Conservation (phyloP, 2,329 filamentous ascomycete genomes). For the Aschersonia sp. region DNA sequence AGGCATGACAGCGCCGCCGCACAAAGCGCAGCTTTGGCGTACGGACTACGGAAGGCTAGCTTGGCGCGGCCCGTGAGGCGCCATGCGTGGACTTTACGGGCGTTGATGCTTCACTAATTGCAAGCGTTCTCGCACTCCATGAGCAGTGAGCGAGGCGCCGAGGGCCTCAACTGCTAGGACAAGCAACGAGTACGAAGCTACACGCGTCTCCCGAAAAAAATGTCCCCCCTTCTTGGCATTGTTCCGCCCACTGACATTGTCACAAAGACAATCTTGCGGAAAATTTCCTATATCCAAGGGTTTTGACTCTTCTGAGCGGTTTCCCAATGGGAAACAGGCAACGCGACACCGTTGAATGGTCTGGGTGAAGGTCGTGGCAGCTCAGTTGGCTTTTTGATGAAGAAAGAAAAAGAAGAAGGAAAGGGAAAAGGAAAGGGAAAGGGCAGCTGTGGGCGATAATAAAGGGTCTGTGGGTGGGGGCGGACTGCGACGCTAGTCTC, state of each 20-base stretch:
- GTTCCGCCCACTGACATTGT: constrained; percentile 29
- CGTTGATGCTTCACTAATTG: too few species aligned
- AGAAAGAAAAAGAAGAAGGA: constrained; percentile 28
- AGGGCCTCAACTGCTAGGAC: too few species aligned
- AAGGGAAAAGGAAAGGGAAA: constrained; percentile 11
- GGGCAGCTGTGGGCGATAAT: constrained; percentile 9
- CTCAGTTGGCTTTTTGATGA: constrained; percentile 52
- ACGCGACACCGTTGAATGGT: constrained; percentile 42
- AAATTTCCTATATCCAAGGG: constrained; percentile 53
- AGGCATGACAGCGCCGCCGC: too few species aligned
- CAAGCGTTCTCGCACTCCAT: too few species aligned
- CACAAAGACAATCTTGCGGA: constrained; percentile 22
- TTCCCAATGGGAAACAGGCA: constrained; percentile 38
- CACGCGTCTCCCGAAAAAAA: neutral
- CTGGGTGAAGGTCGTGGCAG: constrained; percentile 50
- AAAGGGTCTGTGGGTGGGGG: constrained; percentile 4
- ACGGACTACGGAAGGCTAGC: too few species aligned
- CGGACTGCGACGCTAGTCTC: constrained; percentile 8
- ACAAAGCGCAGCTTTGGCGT: too few species aligned
- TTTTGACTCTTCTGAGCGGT: constrained; percentile 41
- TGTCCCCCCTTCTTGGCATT: constrained; percentile 50
- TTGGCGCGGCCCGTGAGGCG: too few species aligned
- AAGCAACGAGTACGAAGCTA: too few species aligned
- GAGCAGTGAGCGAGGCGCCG: neutral
- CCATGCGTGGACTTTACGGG: too few species aligned